Evolutionary conservation across 306 rosid genomes (phyloP).

Genomic region (Corylus heterophylla): DNA sequence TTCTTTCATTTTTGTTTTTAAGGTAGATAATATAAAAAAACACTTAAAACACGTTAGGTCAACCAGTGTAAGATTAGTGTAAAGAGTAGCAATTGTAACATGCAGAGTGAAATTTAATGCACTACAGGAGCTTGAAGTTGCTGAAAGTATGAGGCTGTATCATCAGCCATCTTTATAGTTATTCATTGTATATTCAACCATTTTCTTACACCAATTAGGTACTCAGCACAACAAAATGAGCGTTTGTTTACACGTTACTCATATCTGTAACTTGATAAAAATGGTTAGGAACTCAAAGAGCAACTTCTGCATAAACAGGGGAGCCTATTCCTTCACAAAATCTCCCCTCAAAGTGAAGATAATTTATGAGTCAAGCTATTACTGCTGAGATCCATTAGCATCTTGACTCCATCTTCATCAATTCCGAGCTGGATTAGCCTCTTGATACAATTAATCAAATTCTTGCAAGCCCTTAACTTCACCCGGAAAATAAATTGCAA

Average conservation of each 20-base stretch:
- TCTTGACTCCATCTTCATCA: constrained; percentile 22
- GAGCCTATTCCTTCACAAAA: background rate
- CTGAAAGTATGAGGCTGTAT: background rate
- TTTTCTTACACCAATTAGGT: background rate
- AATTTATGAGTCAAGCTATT: constrained; percentile 18
- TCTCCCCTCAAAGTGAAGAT: background rate
- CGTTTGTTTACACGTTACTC: background rate
- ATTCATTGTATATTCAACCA: background rate
- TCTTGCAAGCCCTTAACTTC: constrained; percentile 21
- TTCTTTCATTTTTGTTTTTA: too few species aligned
- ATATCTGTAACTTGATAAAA: background rate
- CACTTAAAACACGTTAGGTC: too few species aligned
- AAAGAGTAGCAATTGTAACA: too few species aligned
- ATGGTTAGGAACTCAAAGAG: background rate
- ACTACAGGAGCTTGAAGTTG: background rate
- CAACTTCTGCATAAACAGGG: background rate
- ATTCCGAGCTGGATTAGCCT: constrained; percentile 36
- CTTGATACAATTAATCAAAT: constrained; percentile 33
- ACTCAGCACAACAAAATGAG: background rate
- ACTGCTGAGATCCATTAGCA: constrained; percentile 28
- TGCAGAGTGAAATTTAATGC: background rate
- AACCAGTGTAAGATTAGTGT: too few species aligned
- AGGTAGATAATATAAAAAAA: too few species aligned
- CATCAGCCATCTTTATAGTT: background rate
- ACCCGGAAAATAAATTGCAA: constrained; percentile 16